Conservation (phyloP, 352 stramenopile genomes). For the Pythium vanterpoolii region DNA sequence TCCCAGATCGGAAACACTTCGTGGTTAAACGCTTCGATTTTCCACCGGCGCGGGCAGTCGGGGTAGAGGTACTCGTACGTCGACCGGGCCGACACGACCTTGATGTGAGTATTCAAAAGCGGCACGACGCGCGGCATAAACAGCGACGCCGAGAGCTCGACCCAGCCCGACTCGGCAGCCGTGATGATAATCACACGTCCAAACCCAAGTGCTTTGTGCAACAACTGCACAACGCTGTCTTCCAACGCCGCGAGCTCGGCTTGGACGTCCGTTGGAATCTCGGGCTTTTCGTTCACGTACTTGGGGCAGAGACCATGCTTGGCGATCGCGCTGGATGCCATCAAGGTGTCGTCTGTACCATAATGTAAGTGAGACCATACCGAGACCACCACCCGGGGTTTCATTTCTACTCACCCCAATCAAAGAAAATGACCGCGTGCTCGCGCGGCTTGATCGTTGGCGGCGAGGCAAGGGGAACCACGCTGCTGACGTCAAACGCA, state of each 20-base stretch:
- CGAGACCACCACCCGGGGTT: not conserved
- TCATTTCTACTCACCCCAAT: conserved; percentile 58
- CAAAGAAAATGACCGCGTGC: conserved; percentile 80
- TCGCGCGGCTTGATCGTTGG: conserved; percentile 38
- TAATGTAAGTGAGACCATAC: not conserved
- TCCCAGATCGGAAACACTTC: conserved; percentile 81
- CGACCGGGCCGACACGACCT: conserved; percentile 87
- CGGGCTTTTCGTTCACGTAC: conserved; percentile 81
- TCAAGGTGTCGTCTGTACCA: conserved; percentile 69
- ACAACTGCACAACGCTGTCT: conserved; percentile 64
- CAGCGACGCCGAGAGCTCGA: conserved; percentile 81
- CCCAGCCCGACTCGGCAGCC: conserved; percentile 87
- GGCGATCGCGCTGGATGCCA: conserved; percentile 78
- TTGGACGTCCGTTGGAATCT: conserved; percentile 69
- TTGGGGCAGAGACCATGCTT: conserved; percentile 79
- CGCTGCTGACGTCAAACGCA: conserved; percentile 42
- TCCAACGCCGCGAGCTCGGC: conserved; percentile 74
- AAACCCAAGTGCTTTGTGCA: conserved; percentile 67
- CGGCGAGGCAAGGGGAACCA: conserved; percentile 26
- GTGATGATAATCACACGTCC: conserved; percentile 88
- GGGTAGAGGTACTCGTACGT: conserved; percentile 89
- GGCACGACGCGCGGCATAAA: conserved; percentile 84
- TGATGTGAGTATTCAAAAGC: conserved; percentile 80
- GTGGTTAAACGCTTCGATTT: conserved; percentile 87
- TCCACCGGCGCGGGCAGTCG: conserved; percentile 81